Conservation (phyloP, 345 rosid genomes). For the Corchorus olitorius region DNA sequence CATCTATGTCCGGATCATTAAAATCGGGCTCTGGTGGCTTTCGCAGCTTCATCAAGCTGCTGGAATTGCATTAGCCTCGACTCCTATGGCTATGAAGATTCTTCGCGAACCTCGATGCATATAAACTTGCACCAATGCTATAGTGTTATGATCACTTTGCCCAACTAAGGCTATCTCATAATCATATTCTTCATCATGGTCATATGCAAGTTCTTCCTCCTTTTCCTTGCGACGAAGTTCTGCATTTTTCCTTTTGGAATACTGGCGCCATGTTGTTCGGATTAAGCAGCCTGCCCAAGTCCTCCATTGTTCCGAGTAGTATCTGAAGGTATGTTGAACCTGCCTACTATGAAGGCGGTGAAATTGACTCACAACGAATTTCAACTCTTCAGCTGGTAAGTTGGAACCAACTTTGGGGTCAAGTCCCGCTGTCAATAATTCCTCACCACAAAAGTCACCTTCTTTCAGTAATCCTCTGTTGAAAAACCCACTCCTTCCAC, state of each 20-base stretch:
- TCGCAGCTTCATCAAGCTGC: constrained; percentile 40
- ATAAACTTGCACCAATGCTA: no score
- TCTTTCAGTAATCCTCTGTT: constrained; percentile 70
- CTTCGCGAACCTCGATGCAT: constrained; percentile 47
- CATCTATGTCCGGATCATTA: constrained; percentile 18
- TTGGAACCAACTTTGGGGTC: constrained; percentile 61
- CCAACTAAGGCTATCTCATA: background rate
- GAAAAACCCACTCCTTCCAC: constrained; percentile 87
- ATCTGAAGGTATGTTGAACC: constrained; percentile 81
- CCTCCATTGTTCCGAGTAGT: constrained; percentile 95
- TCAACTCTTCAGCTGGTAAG: constrained; percentile 67
- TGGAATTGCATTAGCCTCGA: constrained; percentile 23
- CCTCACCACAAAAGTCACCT: constrained; percentile 83
- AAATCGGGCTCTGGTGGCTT: constrained; percentile 91
- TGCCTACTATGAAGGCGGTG: constrained; percentile 87
- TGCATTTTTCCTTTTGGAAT: constrained; percentile 54
- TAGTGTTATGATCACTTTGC: no score
- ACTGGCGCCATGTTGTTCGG: constrained; percentile 77
- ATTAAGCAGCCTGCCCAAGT: constrained; percentile 89
- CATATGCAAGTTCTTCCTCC: constrained; percentile 40
- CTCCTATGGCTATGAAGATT: constrained; percentile 54
- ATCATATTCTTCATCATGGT: background rate
- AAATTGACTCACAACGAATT: constrained; percentile 84
- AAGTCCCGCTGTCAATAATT: constrained; percentile 78
- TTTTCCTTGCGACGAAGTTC: constrained; percentile 60